Evolutionary conservation across 306 rosid species (phyloP).

Genomic region (Vigna trinervia): DNA sequence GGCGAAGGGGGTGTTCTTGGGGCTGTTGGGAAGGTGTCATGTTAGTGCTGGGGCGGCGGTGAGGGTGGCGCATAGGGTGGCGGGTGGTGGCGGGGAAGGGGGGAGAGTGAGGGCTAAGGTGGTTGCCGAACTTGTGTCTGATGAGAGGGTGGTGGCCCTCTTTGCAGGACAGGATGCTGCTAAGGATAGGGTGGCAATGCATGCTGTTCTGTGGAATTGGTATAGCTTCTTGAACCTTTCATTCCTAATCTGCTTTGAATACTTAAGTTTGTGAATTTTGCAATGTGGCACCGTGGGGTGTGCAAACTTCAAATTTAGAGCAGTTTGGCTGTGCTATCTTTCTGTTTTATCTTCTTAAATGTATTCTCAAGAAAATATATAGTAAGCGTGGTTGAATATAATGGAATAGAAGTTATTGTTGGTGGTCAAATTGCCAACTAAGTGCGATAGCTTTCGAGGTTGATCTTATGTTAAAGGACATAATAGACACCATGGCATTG

Average conservation of each 20-base stretch:
- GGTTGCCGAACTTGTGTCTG: constrained; percentile 86
- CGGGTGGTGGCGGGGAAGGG: constrained; percentile 63
- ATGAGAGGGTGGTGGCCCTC: constrained; percentile 82
- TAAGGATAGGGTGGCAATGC: constrained; percentile 80
- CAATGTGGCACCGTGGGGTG: neutral
- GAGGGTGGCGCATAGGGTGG: constrained; percentile 73
- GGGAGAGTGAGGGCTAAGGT: constrained; percentile 77
- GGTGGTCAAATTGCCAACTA: neutral
- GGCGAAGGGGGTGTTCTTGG: constrained; percentile 84
- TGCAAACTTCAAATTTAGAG: neutral
- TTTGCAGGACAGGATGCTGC: constrained; percentile 65
- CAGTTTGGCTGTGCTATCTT: too few species aligned
- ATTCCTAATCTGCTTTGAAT: constrained; percentile 29
- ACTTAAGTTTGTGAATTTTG: constrained; percentile 5
- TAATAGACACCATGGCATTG: too few species aligned
- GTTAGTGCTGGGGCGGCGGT: constrained; percentile 88
- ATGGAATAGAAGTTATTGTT: neutral
- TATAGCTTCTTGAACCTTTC: constrained; percentile 43
- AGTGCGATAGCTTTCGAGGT: neutral
- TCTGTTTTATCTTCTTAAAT: too few species aligned
- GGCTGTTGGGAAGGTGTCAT: constrained; percentile 84
- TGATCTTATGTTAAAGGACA: neutral
- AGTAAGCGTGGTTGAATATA: neutral
- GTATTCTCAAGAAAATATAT: neutral
- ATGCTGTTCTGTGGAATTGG: constrained; percentile 95